phyloP scores from a whole-genome alignment of 2,329 filamentous ascomycete species.

The Dactylellina leptospora region DNA sequence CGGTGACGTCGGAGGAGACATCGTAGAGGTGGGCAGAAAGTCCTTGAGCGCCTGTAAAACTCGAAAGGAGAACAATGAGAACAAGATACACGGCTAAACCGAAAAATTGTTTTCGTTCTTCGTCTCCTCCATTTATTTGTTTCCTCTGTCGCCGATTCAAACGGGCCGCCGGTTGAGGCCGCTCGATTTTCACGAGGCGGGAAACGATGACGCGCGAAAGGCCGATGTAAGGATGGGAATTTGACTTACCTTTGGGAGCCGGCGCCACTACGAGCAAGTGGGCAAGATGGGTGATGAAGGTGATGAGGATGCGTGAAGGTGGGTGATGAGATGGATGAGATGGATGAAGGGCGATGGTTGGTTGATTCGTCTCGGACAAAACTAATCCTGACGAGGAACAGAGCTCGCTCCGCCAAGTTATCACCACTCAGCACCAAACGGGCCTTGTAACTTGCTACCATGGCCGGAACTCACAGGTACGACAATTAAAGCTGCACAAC shows the following conservation, averaged over 20 bases:
- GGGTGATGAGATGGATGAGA: constrained; percentile 18
- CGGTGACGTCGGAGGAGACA: constrained; percentile 42
- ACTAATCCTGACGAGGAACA: not conserved
- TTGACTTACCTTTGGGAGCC: no score
- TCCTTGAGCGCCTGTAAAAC: constrained; percentile 50
- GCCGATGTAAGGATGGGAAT: constrained; percentile 3
- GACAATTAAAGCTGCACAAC: constrained; percentile 1
- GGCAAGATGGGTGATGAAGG: not conserved
- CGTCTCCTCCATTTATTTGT: constrained; percentile 30
- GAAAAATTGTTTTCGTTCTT: constrained; percentile 52
- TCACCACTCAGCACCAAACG: constrained; percentile 1
- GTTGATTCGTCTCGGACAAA: constrained; percentile 7
- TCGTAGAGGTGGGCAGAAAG: constrained; percentile 40
- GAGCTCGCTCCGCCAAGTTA: no score
- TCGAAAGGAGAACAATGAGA: constrained; percentile 52
- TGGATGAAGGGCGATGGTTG: not conserved
- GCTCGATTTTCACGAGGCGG: constrained; percentile 3
- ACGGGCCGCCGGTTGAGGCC: not conserved
- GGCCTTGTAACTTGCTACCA: not conserved
- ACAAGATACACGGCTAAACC: constrained; percentile 52
- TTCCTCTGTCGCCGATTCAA: constrained; percentile 1
- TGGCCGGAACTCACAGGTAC: not conserved
- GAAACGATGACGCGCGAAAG: constrained; percentile 35
- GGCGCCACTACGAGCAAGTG: no score
- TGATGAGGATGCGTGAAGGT: not conserved